A percentile compares a stretch with the other conserved stretches of the same genome.
Evolutionary conservation across 2,329 filamentous ascomycete genomes (phyloP).

Genomic region (Lasiodiplodia sp.): DNA sequence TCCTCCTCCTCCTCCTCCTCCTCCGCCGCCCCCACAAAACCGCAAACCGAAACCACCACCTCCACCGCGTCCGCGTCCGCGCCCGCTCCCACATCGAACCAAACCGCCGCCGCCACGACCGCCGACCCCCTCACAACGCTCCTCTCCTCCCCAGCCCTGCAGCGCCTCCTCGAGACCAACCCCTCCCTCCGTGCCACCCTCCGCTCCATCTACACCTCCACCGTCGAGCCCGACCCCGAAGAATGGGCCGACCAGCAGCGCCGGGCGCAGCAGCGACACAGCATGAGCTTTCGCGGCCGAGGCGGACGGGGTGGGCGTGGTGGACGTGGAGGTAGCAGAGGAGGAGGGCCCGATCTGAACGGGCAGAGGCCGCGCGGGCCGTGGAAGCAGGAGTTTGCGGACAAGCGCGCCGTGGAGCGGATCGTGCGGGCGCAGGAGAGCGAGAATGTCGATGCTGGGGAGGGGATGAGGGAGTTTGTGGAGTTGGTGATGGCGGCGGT

Average conservation of each 20-base stretch:
- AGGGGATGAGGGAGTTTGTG: slow-evolving; percentile 28
- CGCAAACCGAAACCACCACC: neutral
- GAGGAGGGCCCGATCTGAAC: neutral
- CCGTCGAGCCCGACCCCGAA: slow-evolving; percentile 8
- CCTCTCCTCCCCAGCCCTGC: slow-evolving; percentile 7
- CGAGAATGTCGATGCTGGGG: slow-evolving; percentile 2
- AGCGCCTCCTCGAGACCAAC: slow-evolving; percentile 3
- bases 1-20: neutral
- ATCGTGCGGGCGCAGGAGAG: slow-evolving; percentile 8
- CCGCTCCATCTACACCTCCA: slow-evolving; percentile 26
- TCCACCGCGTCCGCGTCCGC: neutral
- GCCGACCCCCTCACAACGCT: neutral
- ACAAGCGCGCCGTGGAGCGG: slow-evolving; percentile 7
- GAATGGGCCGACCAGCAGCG: slow-evolving; percentile 7
- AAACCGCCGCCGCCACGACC: neutral
- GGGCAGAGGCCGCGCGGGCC: slow-evolving; percentile 10
- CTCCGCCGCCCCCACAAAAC: neutral
- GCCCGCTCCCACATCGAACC: neutral
- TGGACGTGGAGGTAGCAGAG: neutral
- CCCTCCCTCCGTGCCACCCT: slow-evolving; percentile 18
- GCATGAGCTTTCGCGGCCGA: slow-evolving; percentile 1
- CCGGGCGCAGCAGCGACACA: neutral
- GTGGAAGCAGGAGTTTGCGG: slow-evolving; percentile 26
- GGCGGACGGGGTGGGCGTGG: neutral
- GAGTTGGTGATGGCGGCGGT: slow-evolving; percentile 4